Evolutionary conservation across 1,284 basidiomycete species (phyloP), one percentile per base, ranked within the genome.

Genomic region (Fistulinella cinereoalba): DNA sequence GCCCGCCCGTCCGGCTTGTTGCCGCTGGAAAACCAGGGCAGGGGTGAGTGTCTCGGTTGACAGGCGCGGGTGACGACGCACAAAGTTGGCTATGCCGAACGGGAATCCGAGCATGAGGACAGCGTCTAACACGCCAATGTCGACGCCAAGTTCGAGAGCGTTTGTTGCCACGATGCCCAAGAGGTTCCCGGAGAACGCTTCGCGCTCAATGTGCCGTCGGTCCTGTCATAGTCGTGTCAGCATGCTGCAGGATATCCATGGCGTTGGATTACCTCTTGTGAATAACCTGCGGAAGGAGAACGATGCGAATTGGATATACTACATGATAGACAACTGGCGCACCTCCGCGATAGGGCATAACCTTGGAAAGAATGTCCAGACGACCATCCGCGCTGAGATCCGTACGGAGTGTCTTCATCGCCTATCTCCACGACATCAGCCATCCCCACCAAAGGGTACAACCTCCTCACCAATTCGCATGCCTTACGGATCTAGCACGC

Each of bases 31-130:
- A 43, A 11, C 22, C 24, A 32, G 28, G 49, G 12, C 41, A 39
- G 27, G 31, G 22, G 16, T 34, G 10, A 41, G 6, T 3, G 23
- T 37, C 31, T 22, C 49, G 33, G 6, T 18, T 16, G 16, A 19
- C 32, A 13, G n/a, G 18, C 6, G 12, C 6, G 41, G 48, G 49
- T 3, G 15, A 44, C 43, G 43, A 25, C 80, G 58, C 47, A 90
- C 88, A 51, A 90, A 83, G 57, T 85, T 90, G 1, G 88, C 84
- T 40, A 92, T 70, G 47, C 77, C 83, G 46, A 82, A 77, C 0
- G 92, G 92, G 61, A 95, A 93, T 1, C 91, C 91, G 18, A 94
- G 78, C 80, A 93, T 89, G 49, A 96, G 80, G 27, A 96, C 92
- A 1, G 88, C 90, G 62, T 96, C 93, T 25, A 96, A 69, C 18